Evolutionary conservation across 164 flowering plant species (phyloP).

Genomic region (Tetracentron sinense): DNA sequence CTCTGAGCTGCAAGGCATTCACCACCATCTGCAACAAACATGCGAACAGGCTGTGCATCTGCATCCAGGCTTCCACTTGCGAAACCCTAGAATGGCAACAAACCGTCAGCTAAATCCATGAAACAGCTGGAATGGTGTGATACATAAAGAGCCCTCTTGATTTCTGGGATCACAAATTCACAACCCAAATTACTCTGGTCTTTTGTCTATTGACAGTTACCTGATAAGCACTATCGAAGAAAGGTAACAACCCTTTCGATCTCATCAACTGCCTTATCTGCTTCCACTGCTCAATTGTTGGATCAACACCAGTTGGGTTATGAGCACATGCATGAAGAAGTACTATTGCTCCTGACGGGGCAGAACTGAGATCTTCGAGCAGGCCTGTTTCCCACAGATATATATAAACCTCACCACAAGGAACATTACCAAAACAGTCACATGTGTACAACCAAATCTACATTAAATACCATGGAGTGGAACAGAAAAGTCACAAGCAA

Average conservation of each 20-base stretch:
- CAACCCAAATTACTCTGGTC: background rate
- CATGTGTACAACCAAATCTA: background rate
- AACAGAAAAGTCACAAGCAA: background rate
- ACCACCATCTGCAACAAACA: constrained; percentile 98
- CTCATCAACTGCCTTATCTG: constrained; percentile 86
- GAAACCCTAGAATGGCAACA: constrained; percentile 64
- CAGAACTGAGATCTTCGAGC: constrained; percentile 81
- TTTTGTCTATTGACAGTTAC: constrained; percentile 22
- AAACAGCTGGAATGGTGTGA: background rate
- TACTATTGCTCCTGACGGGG: constrained; percentile 87
- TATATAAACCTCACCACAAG: background rate
- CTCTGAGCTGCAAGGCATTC: constrained; percentile 92
- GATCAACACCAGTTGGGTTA: constrained; percentile 99
- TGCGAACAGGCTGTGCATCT: constrained; percentile 88
- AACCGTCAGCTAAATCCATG: background rate
- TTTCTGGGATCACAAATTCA: background rate
- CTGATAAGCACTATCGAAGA: constrained; percentile 99
- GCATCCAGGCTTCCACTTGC: constrained; percentile 96
- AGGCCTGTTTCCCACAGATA: constrained; percentile 48
- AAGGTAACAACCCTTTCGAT: constrained; percentile 75
- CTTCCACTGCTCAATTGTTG: constrained; percentile 91
- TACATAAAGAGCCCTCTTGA: background rate
- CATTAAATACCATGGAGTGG: background rate
- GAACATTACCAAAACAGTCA: background rate
- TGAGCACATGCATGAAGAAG: constrained; percentile 99